phyloP scores from a whole-genome alignment of 208 protist genomes.

The Phytomonas sp. region DNA sequence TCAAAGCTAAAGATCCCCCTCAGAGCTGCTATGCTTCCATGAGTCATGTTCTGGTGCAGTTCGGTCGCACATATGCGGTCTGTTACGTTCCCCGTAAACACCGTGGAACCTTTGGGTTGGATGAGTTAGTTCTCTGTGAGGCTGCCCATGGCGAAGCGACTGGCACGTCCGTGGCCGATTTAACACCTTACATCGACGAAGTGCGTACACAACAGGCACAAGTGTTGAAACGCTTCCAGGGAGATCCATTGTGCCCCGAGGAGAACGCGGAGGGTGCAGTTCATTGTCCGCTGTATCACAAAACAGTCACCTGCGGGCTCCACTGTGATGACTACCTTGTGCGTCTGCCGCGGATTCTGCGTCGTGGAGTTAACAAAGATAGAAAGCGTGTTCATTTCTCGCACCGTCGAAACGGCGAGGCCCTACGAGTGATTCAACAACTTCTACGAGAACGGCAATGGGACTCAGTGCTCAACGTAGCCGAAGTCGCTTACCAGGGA shows the following conservation, averaged over 20 bases:
- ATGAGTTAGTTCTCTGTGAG: constrained; percentile 64
- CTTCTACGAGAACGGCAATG: constrained; percentile 28
- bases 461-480: constrained; percentile 17
- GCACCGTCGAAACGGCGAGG: constrained; percentile 49
- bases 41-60: constrained; percentile 48
- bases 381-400: constrained; percentile 73
- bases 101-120: constrained; percentile 26
- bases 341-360: constrained; percentile 53
- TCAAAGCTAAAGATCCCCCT: neutral
- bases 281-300: constrained; percentile 11
- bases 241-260: constrained; percentile 6
- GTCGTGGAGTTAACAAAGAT: constrained; percentile 67
- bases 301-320: constrained; percentile 14
- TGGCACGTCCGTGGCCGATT: constrained; percentile 44
- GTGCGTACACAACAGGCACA: constrained; percentile 1
- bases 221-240: neutral
- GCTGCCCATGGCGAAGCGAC: constrained; percentile 36
- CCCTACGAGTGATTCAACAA: constrained; percentile 29
- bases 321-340: constrained; percentile 18
- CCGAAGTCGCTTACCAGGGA: constrained; percentile 63
- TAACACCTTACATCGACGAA: constrained; percentile 23
- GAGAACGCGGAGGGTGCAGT: neutral
- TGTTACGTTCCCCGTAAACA: constrained; percentile 43
- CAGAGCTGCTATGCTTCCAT: neutral
- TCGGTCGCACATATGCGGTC: constrained; percentile 44